A percentile compares a stretch with the other conserved stretches of the same genome.
phyloP scores from a whole-genome alignment of 2,329 filamentous ascomycete species.

The Exophiala phaeomuriformis region DNA sequence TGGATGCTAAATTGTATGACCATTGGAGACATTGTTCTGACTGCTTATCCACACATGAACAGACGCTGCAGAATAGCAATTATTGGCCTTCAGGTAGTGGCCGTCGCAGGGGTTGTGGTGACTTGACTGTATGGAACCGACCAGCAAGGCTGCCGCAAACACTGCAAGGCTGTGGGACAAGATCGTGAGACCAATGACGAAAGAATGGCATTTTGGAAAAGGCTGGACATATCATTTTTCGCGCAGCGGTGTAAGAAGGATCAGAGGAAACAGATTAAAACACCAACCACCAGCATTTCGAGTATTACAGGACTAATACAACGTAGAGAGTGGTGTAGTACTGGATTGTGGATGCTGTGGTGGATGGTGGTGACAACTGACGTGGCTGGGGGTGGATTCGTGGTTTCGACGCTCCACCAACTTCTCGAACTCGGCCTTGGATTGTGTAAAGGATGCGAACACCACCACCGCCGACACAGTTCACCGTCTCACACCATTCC shows the following conservation, averaged over 20 bases:
- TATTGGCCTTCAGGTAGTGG: too few relatives aligned
- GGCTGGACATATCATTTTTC: background rate
- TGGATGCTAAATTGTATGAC: too few relatives aligned
- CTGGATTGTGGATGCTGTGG: background rate
- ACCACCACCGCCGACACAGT: background rate
- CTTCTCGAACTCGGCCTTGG: background rate
- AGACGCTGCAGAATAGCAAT: too few relatives aligned
- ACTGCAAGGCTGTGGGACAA: too few relatives aligned
- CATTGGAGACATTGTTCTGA: too few relatives aligned
- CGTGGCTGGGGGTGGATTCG: constrained; percentile 4
- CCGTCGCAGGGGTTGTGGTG: too few relatives aligned
- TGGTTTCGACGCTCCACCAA: background rate
- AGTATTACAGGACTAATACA: background rate
- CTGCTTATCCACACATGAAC: too few relatives aligned
- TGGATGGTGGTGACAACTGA: background rate
- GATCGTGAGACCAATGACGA: too few relatives aligned
- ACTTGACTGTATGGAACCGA: background rate
- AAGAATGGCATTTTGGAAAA: background rate
- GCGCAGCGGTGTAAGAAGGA: background rate
- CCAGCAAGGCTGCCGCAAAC: background rate
- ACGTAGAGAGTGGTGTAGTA: background rate
- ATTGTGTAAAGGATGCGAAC: background rate
- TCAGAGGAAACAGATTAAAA: background rate
- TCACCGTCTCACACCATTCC: background rate
- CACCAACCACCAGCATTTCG: constrained; percentile 15